phyloP scores from a whole-genome alignment of 768 basidiomycete genomes.

The Termitomyces sp. region DNA sequence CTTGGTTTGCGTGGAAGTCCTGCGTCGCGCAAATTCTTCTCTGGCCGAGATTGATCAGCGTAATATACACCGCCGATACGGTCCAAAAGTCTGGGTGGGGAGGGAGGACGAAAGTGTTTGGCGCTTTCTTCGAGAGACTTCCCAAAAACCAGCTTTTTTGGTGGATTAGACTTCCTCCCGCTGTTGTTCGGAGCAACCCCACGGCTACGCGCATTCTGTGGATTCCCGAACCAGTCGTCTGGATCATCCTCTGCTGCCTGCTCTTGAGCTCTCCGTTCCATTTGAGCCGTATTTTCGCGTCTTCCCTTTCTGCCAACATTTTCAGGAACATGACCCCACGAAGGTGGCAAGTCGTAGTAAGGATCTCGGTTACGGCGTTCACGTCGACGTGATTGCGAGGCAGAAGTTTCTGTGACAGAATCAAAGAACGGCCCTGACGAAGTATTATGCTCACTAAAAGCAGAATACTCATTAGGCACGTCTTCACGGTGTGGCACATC shows the following conservation, averaged over 20 bases:
- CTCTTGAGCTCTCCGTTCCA: conserved; percentile 44
- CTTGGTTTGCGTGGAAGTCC: conserved; percentile 7
- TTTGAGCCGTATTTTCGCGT: conserved; percentile 50
- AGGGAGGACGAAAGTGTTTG: conserved; percentile 16
- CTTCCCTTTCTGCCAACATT: conserved; percentile 65
- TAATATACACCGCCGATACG: conserved; percentile 13
- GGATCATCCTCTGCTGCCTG: conserved; percentile 44
- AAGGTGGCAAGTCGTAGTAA: conserved; percentile 31
- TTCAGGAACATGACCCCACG: conserved; percentile 44
- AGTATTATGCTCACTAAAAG: conserved; percentile 60
- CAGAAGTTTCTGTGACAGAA: conserved; percentile 24
- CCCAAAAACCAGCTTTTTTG: conserved; percentile 32
- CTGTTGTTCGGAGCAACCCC: conserved; percentile 3
- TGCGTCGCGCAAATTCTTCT: background rate
- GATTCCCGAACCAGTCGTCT: conserved; percentile 63
- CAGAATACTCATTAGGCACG: conserved; percentile 50
- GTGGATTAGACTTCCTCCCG: conserved; percentile 2
- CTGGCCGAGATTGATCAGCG: conserved; percentile 7
- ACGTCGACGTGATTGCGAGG: conserved; percentile 23
- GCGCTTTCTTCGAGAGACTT: conserved; percentile 25
- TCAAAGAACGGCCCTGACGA: conserved; percentile 64
- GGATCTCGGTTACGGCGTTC: conserved; percentile 39
- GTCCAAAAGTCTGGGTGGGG: conserved; percentile 27
- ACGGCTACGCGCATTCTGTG: conserved; percentile 9
- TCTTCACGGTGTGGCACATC: conserved; percentile 35